Evolutionary conservation across 768 basidiomycete species (phyloP), one percentile per base, ranked within the genome.

Genomic region (Royoungia palumana): DNA sequence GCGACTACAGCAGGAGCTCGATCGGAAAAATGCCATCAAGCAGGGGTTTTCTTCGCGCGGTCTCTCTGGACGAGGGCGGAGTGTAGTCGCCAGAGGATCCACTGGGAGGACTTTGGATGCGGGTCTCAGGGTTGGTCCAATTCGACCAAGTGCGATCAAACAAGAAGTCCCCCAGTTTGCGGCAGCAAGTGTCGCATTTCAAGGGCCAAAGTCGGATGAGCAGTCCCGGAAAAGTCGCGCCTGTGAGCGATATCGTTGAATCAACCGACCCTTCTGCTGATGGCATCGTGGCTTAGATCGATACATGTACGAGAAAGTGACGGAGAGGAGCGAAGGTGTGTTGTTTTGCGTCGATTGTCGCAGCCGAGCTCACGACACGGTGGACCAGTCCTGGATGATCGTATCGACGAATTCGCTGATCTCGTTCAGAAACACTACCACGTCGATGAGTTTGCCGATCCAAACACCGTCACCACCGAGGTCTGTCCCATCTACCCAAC

Each of bases 241-340:
- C 30, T 87, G 87, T 88, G 63, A 74, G 83, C 11, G 50, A 5
- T 13, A 17, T 42, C 30, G 20, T 32, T 45, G 19, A n/a, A 21
- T 16, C 21, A 35, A 30, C 5, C 19, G 17, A 14, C 35, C 21
- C 35, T 16, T 25, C 17, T 42, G 10, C 27, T 51, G 40, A 57
- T 46, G 35, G 38, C 28, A 32, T 32, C 20, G 14, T 10, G 27
- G 37, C 11, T 32, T 56, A 90, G 87, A 85, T 76, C 80, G 89
- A 24, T 98, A 97, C 65, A 94, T 95, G 94, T 93, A 89, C 61
- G 94, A 97, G 67, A 93, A 90, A 70, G 75, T 87, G 21, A 81
- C 82, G 2, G 89, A 89, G 61, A 75, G 94, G 39, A 86, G 90
- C 53, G 87, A 87, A 76, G 83, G 93, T 91, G 27, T 16, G 27